Base-by-base conservation (phyloP, 179 eudicot species). In the Camellia oleifera region DNA sequence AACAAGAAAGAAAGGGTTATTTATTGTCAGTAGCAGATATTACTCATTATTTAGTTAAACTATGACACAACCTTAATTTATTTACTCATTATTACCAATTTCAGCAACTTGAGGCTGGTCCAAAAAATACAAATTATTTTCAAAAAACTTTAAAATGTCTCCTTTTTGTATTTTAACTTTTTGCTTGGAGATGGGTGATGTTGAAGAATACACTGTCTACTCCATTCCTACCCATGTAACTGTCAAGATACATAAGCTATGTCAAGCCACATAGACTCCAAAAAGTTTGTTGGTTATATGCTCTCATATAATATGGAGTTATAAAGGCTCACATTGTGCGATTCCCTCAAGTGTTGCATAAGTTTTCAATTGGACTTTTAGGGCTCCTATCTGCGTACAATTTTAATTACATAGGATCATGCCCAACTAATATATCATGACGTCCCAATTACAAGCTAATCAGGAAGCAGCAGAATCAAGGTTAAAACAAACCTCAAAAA, bases 401-500 rank as follows among this genome's bases (percentile, higher is more conserved):
- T 18, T 42, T 45, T n/a, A 20, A 45, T 48, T n/a, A 48, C 45
- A 23, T 7, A 42, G 23, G 40, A 76, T 75, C 32, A 20, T 5
- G n/a, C 69, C 57, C 65, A 66, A 7, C 8, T 3, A 52, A 63
- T 26, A 52, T 8, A 48, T 48, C 52, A 48, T 48, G 52, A 48
- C 52, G 6, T 4, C 10, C 60, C 71, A 50, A 76, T 5, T 18
- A 46, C 17, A 46, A 46, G 78, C 7, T 75, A 5, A 76, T 52
- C 14, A 44, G 40, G 61, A 2, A 67, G 48, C 75, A 48, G 52
- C 52, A 52, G 9, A 6, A 65, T 26, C 63, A 6, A 75, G n/a
- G 15, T 12, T 78, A 60, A 76, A 52, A 40, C 4, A 54, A 65
- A 94, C 99, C 98, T 95, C 32, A 26, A 26, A 26, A 26, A 26